Evolutionary conservation across 202 grass and related monocot species (phyloP).

Genomic region (Setaria italica): DNA sequence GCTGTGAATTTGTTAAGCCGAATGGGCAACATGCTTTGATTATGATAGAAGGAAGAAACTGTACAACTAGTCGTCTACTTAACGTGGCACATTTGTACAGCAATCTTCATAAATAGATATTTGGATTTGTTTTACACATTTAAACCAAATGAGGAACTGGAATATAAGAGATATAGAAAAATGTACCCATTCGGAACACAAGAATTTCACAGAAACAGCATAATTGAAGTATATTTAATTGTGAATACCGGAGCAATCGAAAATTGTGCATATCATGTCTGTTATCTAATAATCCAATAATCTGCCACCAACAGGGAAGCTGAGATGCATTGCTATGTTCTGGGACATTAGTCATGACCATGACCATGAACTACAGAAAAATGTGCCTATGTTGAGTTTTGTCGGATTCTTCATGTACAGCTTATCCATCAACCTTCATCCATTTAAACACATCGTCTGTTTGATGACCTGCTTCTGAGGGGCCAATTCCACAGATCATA

Average conservation of each 20-base stretch:
- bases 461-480: neutral
- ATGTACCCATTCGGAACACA: neutral
- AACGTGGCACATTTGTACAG: neutral
- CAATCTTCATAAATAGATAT: neutral
- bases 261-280: conserved; percentile 12
- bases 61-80: no score
- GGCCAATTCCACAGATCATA: conserved; percentile 32
- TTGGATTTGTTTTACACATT: no score
- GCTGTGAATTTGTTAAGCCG: no score
- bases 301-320: conserved; percentile 9
- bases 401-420: conserved; percentile 22
- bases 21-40: no score
- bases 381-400: neutral
- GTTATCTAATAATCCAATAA: conserved; percentile 33
- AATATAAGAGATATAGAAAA: neutral
- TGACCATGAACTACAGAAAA: neutral
- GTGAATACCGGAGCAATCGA: neutral
- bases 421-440: conserved; percentile 20
- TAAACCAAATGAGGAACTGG: neutral
- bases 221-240: neutral
- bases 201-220: neutral
- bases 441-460: neutral
- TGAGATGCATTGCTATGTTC: conserved; percentile 20
- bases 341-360: conserved; percentile 24
- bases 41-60: no score